Percentiles rank a stretch among this genome's conserved stretches.
phyloP scores from a whole-genome alignment of 305 asterid species.

The Stenogyne calaminthoides region DNA sequence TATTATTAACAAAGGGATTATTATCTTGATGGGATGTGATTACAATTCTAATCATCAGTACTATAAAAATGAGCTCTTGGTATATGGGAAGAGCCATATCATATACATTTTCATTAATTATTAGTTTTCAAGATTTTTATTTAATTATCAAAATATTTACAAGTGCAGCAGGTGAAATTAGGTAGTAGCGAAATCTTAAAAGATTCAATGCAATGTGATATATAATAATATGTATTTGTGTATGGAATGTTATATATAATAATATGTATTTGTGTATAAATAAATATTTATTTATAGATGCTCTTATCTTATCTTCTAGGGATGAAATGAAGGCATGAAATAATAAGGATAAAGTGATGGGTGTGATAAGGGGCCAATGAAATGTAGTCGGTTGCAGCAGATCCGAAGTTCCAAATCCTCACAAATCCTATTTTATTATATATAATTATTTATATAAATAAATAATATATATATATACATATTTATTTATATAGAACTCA shows the following conservation, averaged over 20 bases:
- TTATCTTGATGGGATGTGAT: neutral
- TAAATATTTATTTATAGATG: neutral
- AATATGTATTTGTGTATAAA: neutral
- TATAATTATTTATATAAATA: too few species aligned
- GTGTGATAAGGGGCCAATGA: slow-evolving; percentile 30
- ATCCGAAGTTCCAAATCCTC: slow-evolving; percentile 41
- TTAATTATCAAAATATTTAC: too few species aligned
- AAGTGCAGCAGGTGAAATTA: slow-evolving; percentile 27
- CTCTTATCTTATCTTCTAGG: slow-evolving; percentile 39
- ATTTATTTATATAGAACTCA: neutral
- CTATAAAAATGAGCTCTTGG: too few species aligned
- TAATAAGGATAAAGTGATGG: slow-evolving; percentile 30
- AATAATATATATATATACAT: neutral
- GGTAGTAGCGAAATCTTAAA: slow-evolving; percentile 9
- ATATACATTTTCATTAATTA: too few species aligned
- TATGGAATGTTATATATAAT: too few species aligned
- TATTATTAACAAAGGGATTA: neutral
- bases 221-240: too few species aligned
- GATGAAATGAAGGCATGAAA: slow-evolving; percentile 36
- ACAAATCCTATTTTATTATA: neutral
- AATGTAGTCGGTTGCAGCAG: slow-evolving; percentile 40
- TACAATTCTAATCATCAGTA: neutral
- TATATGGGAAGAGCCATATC: too few species aligned
- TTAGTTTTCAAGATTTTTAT: too few species aligned
- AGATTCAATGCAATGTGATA: slow-evolving; percentile 11